A percentile compares a stretch with the other conserved stretches of the same genome.
phyloP scores from a whole-genome alignment of 2,329 filamentous ascomycete genomes.

The Clonostachys rosea region DNA sequence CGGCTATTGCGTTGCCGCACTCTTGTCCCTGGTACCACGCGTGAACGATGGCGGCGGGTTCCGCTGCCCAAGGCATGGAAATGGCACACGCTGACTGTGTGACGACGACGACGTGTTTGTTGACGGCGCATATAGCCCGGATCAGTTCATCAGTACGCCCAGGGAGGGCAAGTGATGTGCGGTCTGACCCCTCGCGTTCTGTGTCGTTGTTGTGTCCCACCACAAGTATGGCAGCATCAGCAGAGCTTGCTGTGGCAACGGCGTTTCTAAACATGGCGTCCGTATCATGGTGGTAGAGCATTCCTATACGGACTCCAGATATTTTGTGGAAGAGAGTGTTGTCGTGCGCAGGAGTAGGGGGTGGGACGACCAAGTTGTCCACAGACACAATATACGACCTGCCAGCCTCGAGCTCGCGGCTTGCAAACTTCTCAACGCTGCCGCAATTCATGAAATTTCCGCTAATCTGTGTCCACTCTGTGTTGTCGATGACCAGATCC shows the following conservation, averaged over 20 bases:
- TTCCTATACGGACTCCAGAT: conserved; percentile 9
- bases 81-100: conserved; percentile 63
- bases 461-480: conserved; percentile 65
- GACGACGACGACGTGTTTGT: conserved; percentile 45
- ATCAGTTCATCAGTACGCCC: not conserved
- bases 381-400: conserved; percentile 5
- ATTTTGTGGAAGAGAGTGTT: conserved; percentile 14
- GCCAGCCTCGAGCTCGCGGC: conserved; percentile 4
- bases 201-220: not conserved
- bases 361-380: conserved; percentile 9
- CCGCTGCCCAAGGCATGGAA: conserved; percentile 46
- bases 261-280: conserved; percentile 1
- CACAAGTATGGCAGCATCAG: conserved; percentile 9
- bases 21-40: conserved; percentile 72
- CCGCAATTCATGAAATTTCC: conserved; percentile 18
- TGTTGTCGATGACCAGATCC: conserved; percentile 56
- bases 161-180: not conserved
- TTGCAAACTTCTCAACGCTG: conserved; percentile 6
- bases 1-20: conserved; percentile 64
- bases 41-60: conserved; percentile 47
- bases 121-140: not conserved
- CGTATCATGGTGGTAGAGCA: not conserved
- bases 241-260: conserved; percentile 41
- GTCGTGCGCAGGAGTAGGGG: conserved; percentile 9
- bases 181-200: not conserved